Evolutionary conservation across 2,329 filamentous ascomycete genomes (phyloP).

Genomic region (Zymoseptoria ardabiliae): DNA sequence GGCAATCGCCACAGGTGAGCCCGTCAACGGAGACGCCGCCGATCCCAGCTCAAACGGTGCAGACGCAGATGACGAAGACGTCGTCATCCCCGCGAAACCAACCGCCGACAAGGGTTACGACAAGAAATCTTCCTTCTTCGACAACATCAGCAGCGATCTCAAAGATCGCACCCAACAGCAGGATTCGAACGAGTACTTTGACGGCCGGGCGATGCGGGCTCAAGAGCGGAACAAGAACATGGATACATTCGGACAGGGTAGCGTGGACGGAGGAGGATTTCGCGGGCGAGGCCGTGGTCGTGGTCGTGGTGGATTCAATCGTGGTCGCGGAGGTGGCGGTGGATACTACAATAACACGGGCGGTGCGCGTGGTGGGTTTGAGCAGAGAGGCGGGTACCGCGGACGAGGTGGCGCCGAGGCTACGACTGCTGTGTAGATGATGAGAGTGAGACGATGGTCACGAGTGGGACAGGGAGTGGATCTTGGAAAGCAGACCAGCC

Average conservation of each 20-base stretch:
- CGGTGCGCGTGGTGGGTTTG: constrained; percentile 12
- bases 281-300: constrained; percentile 72
- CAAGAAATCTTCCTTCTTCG: constrained; percentile 86
- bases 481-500: not conserved
- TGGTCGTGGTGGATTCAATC: constrained; percentile 61
- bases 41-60: constrained; percentile 26
- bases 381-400: constrained; percentile 8
- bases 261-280: constrained; percentile 67
- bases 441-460: not conserved
- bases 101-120: constrained; percentile 60
- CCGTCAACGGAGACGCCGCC: constrained; percentile 40
- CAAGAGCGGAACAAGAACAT: constrained; percentile 95
- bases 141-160: constrained; percentile 92
- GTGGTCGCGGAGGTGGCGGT: constrained; percentile 31
- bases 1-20: constrained; percentile 70
- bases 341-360: constrained; percentile 2
- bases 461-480: not conserved
- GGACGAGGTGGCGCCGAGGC: constrained; percentile 16
- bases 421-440: not conserved
- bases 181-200: constrained; percentile 51
- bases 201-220: constrained; percentile 78
- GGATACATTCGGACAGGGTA: constrained; percentile 95
- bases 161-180: constrained; percentile 65
- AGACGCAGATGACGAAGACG: constrained; percentile 31
- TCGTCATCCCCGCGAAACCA: constrained; percentile 37